Evolutionary conservation across 495 filamentous ascomycete species (phyloP).

Genomic region (Hypoxylon intermedium): DNA sequence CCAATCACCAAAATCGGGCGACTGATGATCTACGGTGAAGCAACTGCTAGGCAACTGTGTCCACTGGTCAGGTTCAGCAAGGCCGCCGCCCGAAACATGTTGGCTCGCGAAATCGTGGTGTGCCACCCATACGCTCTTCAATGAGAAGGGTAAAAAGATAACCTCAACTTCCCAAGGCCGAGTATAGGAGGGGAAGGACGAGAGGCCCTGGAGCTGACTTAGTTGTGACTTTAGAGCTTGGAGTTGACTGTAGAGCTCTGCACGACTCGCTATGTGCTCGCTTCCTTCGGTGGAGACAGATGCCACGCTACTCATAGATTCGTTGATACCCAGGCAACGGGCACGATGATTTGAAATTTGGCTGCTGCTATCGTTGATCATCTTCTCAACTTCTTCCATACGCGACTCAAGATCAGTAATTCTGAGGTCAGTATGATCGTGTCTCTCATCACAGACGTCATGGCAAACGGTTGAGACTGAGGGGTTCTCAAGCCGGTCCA

Average conservation of each 20-base stretch:
- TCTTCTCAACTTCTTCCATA: conserved; percentile 65
- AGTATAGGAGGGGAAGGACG: conserved; percentile 59
- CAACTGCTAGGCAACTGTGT: conserved; percentile 61
- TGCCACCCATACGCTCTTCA: conserved; percentile 68
- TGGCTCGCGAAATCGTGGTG: conserved; percentile 55
- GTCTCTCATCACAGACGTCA: conserved; percentile 65
- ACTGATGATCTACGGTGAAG: conserved; percentile 50
- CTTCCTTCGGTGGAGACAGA: conserved; percentile 56
- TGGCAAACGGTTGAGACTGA: conserved; percentile 63
- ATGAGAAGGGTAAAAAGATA: conserved; percentile 70
- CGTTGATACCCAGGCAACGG: conserved; percentile 42
- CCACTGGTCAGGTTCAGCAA: conserved; percentile 61
- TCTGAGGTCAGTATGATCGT: conserved; percentile 64
- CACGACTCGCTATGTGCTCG: conserved; percentile 39
- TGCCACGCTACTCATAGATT: conserved; percentile 49
- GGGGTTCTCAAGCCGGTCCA: conserved; percentile 65
- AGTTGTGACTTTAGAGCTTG: conserved; percentile 64
- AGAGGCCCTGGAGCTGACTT: conserved; percentile 58
- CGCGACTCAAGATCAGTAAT: conserved; percentile 68
- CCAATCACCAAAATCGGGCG: conserved; percentile 55
- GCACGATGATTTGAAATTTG: conserved; percentile 48
- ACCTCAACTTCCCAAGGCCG: conserved; percentile 75
- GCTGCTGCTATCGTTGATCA: conserved; percentile 53
- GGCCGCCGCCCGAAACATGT: conserved; percentile 47
- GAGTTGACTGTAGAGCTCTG: conserved; percentile 58